phyloP scores from a whole-genome alignment of 306 rosid genomes.

The Citrullus colocynthis region DNA sequence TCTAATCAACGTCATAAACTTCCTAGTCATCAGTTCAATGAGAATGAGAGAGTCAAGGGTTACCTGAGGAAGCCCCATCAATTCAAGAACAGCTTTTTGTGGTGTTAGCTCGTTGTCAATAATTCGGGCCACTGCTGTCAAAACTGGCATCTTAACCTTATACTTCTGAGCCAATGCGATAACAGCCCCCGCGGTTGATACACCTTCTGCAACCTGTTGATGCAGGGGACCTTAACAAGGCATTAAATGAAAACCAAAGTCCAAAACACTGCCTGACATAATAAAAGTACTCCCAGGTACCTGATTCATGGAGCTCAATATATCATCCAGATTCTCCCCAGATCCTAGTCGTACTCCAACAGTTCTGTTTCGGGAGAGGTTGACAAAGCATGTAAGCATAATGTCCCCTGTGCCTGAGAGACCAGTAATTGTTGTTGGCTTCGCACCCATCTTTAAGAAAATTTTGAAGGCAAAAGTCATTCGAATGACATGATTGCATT shows the following conservation, averaged over 20 bases:
- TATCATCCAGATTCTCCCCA: conserved; percentile 72
- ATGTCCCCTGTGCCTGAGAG: conserved; percentile 90
- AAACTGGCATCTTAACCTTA: conserved; percentile 88
- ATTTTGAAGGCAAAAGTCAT: not conserved
- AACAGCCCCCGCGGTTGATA: conserved; percentile 93
- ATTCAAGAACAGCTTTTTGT: conserved; percentile 71
- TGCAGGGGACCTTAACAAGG: not conserved
- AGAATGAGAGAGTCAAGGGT: conserved; percentile 18
- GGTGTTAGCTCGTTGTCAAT: conserved; percentile 82
- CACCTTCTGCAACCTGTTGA: conserved; percentile 84
- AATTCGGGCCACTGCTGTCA: conserved; percentile 88
- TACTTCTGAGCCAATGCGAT: conserved; percentile 81
- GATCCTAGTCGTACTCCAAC: conserved; percentile 88
- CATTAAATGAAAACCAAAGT: not conserved
- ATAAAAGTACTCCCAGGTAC: conserved; percentile 17
- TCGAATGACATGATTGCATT: not conserved
- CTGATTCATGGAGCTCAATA: conserved; percentile 77
- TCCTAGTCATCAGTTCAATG: not conserved
- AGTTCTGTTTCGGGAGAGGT: conserved; percentile 80
- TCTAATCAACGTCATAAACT: not conserved
- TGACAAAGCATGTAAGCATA: conserved; percentile 88
- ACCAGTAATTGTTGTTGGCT: conserved; percentile 79
- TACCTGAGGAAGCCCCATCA: conserved; percentile 93
- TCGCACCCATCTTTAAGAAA: conserved; percentile 80
- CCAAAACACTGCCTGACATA: not conserved